Evolutionary conservation across 2,329 filamentous ascomycete genomes (phyloP).

Genomic region (Calonectria fujianensis): DNA sequence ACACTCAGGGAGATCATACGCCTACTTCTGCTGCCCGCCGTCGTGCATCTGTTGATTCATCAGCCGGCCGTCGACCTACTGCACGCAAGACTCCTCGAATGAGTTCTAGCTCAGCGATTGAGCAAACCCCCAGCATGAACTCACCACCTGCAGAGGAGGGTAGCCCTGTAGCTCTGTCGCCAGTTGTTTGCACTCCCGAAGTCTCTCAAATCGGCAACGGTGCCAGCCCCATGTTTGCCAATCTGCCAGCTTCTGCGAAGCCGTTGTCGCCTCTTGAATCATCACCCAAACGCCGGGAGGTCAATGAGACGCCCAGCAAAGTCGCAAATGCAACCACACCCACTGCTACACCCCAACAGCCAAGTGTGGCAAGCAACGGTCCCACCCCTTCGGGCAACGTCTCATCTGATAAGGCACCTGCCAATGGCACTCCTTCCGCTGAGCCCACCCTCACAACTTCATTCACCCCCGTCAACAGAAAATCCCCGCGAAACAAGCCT

Average conservation of each 20-base stretch:
- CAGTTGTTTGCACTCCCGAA: constrained; percentile 18
- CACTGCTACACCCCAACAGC: not conserved
- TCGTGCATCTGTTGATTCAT: not conserved
- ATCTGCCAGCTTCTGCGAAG: constrained; percentile 24
- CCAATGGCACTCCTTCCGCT: constrained; percentile 25
- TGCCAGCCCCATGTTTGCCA: constrained; percentile 5
- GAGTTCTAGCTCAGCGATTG: not conserved
- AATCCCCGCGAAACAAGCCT: constrained; percentile 35
- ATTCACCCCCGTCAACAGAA: constrained; percentile 55
- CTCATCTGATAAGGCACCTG: not conserved
- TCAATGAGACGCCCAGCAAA: constrained; percentile 24
- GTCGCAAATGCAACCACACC: constrained; percentile 13
- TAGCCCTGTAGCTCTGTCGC: not conserved
- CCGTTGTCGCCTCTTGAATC: constrained; percentile 24
- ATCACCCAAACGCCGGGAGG: not conserved
- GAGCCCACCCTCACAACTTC: constrained; percentile 45
- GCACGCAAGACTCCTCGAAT: constrained; percentile 16
- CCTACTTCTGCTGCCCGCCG: not conserved
- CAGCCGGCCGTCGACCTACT: not conserved
- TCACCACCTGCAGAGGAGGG: not conserved
- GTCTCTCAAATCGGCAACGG: not conserved
- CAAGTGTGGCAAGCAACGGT: not conserved
- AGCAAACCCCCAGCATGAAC: constrained; percentile 34
- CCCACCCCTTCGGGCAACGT: not conserved
- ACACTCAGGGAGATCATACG: constrained; percentile 2